A percentile compares a stretch with the other conserved stretches of the same genome.
These are phyloP conservation scores for Babesia caballi DNA, from an alignment of 169 alveolate species.

Conservation along the genomic window DNA sequence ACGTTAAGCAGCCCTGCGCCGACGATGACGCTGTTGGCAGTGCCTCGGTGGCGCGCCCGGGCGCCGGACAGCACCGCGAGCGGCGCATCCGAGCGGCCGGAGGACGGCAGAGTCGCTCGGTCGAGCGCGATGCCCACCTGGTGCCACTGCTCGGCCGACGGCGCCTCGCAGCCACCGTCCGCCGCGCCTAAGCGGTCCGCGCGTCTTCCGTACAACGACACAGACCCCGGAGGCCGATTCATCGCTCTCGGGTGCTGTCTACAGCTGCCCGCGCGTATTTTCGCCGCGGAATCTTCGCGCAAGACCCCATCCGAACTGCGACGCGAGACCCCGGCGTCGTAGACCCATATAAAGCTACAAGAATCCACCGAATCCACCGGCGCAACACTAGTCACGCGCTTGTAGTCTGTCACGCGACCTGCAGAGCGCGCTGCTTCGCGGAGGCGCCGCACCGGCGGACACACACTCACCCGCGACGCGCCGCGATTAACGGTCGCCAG, in stretches of 20 bases:
- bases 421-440: not conserved
- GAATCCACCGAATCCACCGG: too few species aligned
- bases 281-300: too few species aligned
- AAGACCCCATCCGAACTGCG: not conserved
- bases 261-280: too few species aligned
- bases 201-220: not conserved
- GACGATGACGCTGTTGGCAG: not conserved
- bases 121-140: slow-evolving; percentile 4
- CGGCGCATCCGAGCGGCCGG: not conserved
- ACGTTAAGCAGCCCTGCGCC: slow-evolving; percentile 40
- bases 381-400: too few species aligned
- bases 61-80: not conserved
- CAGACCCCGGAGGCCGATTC: not conserved
- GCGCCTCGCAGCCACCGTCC: slow-evolving; percentile 10
- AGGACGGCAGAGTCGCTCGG: not conserved
- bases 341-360: too few species aligned
- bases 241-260: not conserved
- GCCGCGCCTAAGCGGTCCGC: not conserved
- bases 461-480: not conserved
- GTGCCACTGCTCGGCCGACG: not conserved
- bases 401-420: too few species aligned
- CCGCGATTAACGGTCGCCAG: not conserved
- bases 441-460: not conserved
- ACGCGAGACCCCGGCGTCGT: too few species aligned
- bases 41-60: not conserved